Percentiles rank a stretch among this genome's conserved stretches.
Evolutionary conservation across 495 filamentous ascomycete species (phyloP).

Genomic region (Penicillium antarcticum): DNA sequence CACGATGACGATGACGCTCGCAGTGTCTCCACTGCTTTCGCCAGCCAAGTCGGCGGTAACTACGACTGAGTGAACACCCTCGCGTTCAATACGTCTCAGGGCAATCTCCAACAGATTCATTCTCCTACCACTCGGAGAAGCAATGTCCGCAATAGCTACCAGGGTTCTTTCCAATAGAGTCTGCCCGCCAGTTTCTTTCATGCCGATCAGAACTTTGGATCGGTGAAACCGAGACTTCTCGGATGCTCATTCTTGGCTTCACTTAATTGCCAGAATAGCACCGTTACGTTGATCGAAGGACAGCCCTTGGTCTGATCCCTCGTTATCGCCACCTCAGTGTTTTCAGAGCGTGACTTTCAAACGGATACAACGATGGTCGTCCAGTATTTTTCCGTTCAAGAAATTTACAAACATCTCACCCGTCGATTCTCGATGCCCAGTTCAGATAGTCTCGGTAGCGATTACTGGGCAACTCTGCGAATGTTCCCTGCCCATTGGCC

Average conservation of each 20-base stretch:
- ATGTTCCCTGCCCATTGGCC: constrained; percentile 12
- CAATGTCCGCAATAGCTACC: constrained; percentile 20
- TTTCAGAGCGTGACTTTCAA: constrained; percentile 2
- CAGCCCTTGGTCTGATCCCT: constrained; percentile 8
- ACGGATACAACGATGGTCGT: constrained; percentile 5
- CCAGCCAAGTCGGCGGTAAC: constrained; percentile 85
- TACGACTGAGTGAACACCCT: constrained; percentile 71
- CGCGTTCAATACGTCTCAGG: constrained; percentile 9
- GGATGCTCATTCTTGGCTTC: constrained; percentile 8
- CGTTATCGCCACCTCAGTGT: constrained; percentile 10
- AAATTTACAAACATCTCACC: constrained; percentile 4
- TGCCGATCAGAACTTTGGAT: constrained; percentile 17
- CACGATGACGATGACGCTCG: constrained; percentile 85
- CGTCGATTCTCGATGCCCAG: constrained; percentile 9
- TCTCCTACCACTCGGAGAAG: constrained; percentile 12
- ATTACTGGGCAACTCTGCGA: constrained; percentile 16
- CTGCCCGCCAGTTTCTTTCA: constrained; percentile 21
- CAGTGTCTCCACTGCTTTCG: constrained; percentile 93
- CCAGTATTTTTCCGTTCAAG: constrained; percentile 2
- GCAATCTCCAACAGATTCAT: constrained; percentile 18
- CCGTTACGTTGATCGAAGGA: constrained; percentile 1
- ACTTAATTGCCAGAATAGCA: constrained; percentile 8
- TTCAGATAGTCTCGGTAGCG: constrained; percentile 6
- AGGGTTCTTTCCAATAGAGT: constrained; percentile 22
- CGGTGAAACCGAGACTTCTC: constrained; percentile 5